Evolutionary conservation across 192 early-diverging fungal species (phyloP).

Genomic region (Piromyces sp.): DNA sequence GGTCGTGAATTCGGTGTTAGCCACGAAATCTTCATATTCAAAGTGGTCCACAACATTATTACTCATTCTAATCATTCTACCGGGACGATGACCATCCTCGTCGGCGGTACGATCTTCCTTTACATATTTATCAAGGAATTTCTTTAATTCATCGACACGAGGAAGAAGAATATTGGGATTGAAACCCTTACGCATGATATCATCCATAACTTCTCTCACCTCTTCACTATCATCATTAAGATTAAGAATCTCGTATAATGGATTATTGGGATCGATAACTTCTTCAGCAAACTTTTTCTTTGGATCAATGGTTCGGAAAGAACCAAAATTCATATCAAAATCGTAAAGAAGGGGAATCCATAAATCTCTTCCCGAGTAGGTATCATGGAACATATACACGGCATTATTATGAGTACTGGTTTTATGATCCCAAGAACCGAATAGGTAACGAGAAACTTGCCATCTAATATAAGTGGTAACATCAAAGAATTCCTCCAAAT

Average conservation of each 20-base stretch:
- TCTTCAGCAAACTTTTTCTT: not conserved
- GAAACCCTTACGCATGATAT: not conserved
- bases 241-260: not conserved
- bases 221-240: not conserved
- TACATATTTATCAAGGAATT: not conserved
- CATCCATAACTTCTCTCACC: not conserved
- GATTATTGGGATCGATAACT: not conserved
- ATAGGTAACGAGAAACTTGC: not conserved
- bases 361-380: not conserved
- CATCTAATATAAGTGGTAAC: not conserved
- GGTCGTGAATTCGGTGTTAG: not conserved
- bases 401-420: not conserved
- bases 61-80: not conserved
- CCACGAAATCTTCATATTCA: not conserved
- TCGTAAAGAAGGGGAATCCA: not conserved
- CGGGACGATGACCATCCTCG: not conserved
- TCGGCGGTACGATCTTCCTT: not conserved
- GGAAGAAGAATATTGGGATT: not conserved
- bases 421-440: not conserved
- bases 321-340: not conserved
- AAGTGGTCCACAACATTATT: not conserved
- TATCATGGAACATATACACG: not conserved
- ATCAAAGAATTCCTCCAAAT: not conserved
- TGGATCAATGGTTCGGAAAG: too few species aligned
- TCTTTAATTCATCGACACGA: not conserved